Base-by-base conservation (phyloP, 495 filamentous ascomycete genomes). In the Tuber melanosporum region DNA sequence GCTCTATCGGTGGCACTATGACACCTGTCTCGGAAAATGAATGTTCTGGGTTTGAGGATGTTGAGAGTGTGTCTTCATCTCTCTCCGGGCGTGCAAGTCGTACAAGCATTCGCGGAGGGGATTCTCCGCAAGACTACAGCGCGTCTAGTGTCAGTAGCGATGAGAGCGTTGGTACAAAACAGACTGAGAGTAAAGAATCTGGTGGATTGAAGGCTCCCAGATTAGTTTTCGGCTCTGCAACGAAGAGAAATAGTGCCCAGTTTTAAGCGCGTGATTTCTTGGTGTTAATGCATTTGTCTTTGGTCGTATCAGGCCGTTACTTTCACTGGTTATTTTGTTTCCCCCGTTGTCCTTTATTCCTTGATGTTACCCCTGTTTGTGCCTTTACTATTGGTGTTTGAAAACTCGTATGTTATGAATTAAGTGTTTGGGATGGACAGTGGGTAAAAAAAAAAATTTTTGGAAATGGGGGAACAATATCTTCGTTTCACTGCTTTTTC, bases 231-330 rank as follows among this genome's bases (percentile, higher is more conserved):
- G 94, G 91, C 75, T 93, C 90, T 83, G 93, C 92, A 75, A 94
- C 96, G 86, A 97, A 97, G 90, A 91, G 94, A 83, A 97, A 93
- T 87, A 92, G 89, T 84, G 87, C 90, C 71, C 86, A 91, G 82
- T 89, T 88, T 79, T 90, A 84, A 81, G 74, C 47, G 26, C 17
- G 36, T 49, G 20, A 71, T 43, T 70, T 19, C 72, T 70, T 81
- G 71, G 57, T 62, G 41, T 62, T 49, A 77, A 76, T 62, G 17
- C 42, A 47, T 71, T 26, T 72, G 46, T 32, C 39, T 71, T 71
- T 47, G 44, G 42, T 32, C 42, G 42, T 76, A 71, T 80, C 70
- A 41, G 69, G 49, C 66, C 52, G 73, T 71, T 71, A 70, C 77
- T 74, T 79, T 62, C 77, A 49, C 74, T 78, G 46, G 72, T 74